These are phyloP conservation scores for Hericium erinaceus DNA, from an alignment of 768 basidiomycete genomes.

Conservation along the genomic window DNA sequence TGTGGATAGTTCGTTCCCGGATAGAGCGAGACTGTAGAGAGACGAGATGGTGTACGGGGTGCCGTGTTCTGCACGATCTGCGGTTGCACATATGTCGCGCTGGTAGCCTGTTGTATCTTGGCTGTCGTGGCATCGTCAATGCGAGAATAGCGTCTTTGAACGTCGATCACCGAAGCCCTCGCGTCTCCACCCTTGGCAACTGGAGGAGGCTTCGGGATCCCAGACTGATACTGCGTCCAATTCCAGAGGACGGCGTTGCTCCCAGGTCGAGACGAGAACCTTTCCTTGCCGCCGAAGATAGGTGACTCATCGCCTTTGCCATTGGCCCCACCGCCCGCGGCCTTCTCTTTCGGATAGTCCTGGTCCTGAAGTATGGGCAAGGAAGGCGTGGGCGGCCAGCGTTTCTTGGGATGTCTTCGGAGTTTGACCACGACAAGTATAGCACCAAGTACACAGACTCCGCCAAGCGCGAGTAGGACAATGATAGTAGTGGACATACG, in stretches of 20 bases:
- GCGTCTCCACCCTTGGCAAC: neutral
- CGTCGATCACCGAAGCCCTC: neutral
- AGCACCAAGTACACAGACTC: constrained; percentile 38
- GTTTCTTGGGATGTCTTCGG: constrained; percentile 40
- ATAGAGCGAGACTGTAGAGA: constrained; percentile 11
- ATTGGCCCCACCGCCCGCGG: constrained; percentile 1
- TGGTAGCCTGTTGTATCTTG: constrained; percentile 1
- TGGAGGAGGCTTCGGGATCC: constrained; percentile 7
- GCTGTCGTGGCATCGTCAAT: neutral
- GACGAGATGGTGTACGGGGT: constrained; percentile 6
- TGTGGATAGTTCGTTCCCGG: constrained; percentile 6
- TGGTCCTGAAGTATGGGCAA: constrained; percentile 61
- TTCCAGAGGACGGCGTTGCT: constrained; percentile 40
- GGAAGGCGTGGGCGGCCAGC: constrained; percentile 57
- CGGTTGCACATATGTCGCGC: constrained; percentile 1
- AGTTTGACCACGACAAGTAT: constrained; percentile 38
- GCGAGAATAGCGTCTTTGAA: constrained; percentile 5
- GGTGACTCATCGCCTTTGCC: constrained; percentile 44
- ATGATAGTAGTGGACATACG: constrained; percentile 41
- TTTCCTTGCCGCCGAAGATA: constrained; percentile 70
- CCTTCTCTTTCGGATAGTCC: constrained; percentile 36
- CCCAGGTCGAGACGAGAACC: constrained; percentile 34
- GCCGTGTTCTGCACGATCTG: constrained; percentile 1
- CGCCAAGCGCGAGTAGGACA: constrained; percentile 44
- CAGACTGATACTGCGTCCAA: constrained; percentile 26